phyloP scores from a whole-genome alignment of 2,329 filamentous ascomycete genomes.

The Trichoderma hamatum region DNA sequence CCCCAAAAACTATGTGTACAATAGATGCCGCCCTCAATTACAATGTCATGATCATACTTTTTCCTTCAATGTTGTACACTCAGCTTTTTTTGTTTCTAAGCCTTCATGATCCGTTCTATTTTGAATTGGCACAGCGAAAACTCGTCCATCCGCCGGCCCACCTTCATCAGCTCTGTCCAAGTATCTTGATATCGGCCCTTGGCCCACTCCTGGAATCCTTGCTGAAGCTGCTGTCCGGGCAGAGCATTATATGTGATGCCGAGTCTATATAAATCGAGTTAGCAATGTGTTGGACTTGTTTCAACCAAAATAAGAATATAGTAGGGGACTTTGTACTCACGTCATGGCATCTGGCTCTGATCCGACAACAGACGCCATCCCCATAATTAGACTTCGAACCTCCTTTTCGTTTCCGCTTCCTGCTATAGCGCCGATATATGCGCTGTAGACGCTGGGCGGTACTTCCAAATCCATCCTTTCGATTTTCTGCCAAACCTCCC shows the following conservation, averaged over 20 bases:
- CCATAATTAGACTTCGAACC: conserved; percentile 65
- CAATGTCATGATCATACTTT: conserved; percentile 35
- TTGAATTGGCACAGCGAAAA: conserved; percentile 54
- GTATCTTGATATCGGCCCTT: conserved; percentile 65
- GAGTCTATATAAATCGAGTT: conserved; percentile 56
- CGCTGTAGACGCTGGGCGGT: conserved; percentile 70
- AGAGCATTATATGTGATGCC: conserved; percentile 77
- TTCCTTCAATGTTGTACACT: conserved; percentile 37
- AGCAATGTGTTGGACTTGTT: conserved; percentile 5
- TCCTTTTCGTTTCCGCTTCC: conserved; percentile 72
- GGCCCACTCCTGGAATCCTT: conserved; percentile 74
- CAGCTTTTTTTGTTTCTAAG: conserved; percentile 41
- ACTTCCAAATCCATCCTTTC: conserved; percentile 77
- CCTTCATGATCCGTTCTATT: conserved; percentile 51
- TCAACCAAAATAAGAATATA: background rate
- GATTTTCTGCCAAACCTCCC: conserved; percentile 71
- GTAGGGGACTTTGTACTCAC: conserved; percentile 54
- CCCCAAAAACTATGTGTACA: conserved; percentile 38
- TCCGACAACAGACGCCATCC: conserved; percentile 68
- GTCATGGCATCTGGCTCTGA: conserved; percentile 68
- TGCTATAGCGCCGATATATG: conserved; percentile 76
- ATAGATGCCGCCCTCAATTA: conserved; percentile 38
- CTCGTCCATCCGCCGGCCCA: conserved; percentile 50
- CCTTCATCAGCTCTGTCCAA: conserved; percentile 68
- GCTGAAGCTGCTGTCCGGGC: conserved; percentile 65